phyloP scores from a whole-genome alignment of 2,329 filamentous ascomycete genomes.

The Xylogone sp. region DNA sequence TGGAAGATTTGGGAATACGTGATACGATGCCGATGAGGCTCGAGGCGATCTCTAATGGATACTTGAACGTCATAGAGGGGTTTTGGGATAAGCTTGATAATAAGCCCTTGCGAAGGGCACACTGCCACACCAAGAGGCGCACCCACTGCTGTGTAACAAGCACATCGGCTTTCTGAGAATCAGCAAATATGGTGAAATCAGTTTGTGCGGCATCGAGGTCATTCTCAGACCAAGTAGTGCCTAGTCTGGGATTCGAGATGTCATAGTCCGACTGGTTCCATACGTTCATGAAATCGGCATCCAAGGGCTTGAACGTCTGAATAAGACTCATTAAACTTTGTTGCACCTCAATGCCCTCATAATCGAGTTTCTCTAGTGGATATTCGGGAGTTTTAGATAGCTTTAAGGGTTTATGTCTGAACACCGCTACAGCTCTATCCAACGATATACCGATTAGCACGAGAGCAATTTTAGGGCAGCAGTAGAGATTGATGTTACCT shows the following conservation, averaged over 20 bases:
- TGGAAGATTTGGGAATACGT: slow-evolving; percentile 30
- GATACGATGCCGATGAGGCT: slow-evolving; percentile 34
- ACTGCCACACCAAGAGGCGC: slow-evolving; percentile 17
- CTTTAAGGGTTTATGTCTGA: slow-evolving; percentile 27
- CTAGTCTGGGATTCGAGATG: background rate
- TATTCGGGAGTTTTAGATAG: slow-evolving; percentile 19
- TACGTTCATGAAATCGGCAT: slow-evolving; percentile 22
- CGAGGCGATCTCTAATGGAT: slow-evolving; percentile 55
- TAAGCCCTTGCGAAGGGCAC: slow-evolving; percentile 35
- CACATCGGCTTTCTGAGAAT: slow-evolving; percentile 36
- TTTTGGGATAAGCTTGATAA: slow-evolving; percentile 54
- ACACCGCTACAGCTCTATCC: slow-evolving; percentile 26
- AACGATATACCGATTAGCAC: background rate
- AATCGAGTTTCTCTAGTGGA: slow-evolving; percentile 16
- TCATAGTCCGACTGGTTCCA: slow-evolving; percentile 21
- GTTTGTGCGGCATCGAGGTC: slow-evolving; percentile 8
- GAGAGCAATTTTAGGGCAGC: background rate
- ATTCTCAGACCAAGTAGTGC: slow-evolving; percentile 2
- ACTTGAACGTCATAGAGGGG: slow-evolving; percentile 54
- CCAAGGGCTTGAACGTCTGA: slow-evolving; percentile 10
- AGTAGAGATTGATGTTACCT: background rate
- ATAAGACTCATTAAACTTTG: background rate
- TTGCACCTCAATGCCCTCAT: background rate
- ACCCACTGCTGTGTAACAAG: slow-evolving; percentile 16
- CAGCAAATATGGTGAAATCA: slow-evolving; percentile 31